Base-by-base conservation (phyloP, 2,329 filamentous ascomycete genomes). In the Trichothecium roseum region DNA sequence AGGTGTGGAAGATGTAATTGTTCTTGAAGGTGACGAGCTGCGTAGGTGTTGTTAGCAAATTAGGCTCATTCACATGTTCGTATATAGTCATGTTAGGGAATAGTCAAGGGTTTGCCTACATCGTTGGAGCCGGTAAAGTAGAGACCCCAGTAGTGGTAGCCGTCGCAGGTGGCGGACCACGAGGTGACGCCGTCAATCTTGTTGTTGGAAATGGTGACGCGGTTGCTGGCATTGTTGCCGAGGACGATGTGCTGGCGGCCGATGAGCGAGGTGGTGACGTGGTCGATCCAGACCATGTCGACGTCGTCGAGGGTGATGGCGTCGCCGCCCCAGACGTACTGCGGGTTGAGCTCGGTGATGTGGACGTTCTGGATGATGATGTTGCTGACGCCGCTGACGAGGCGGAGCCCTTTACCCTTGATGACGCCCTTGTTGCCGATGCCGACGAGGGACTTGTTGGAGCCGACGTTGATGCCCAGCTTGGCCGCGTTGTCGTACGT, bases 351-450 rank as follows among this genome's bases (percentile, higher is more conserved):
- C 35, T 70, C 57, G 35, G 68, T 72, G 47, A 74, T 63, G 36
- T 67, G 62, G 37, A 74, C 55, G 54, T 72, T 75, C 60, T 74
- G 73, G 51, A 78, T 68, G 48, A 78, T 78, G 50, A 80, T 56
- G 52, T 78, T 75, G 40, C 46, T 53, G 49, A 52, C 63, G 15
- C 60, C 61, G 36, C 57, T 58, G 37, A 60, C 56, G 14, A 72
- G 60, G 18, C 68, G 63, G 15, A 74, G 53, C 40, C 72, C 72
- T 57, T 74, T 74, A 46, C 72, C 72, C 49, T 65, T 68, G 51
- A 78, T 74, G 24, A 74, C 50, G 51, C 70, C 72, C 42, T 59
- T 58, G 45, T 49, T 54, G 35, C 72, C 72, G 40, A 62, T 53
- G 14, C 74, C 73, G 27, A 41, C 51, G 37, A 78, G 44, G 17